Percentiles rank a stretch among this genome's conserved stretches.
These are phyloP conservation scores for Phytophthora citrophthora DNA, from an alignment of 352 stramenopile species.

Conservation along the genomic window DNA sequence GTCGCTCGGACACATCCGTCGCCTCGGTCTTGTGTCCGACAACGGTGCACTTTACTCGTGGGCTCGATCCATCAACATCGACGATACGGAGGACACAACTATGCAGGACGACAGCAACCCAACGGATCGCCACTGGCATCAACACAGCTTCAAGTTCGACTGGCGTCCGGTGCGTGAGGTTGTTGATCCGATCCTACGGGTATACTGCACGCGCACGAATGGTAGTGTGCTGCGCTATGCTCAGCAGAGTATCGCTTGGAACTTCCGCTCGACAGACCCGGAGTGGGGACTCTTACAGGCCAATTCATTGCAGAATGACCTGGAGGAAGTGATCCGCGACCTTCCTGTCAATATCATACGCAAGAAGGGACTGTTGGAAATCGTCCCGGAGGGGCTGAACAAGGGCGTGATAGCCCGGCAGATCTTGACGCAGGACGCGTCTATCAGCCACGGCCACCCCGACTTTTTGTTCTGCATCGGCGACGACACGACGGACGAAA, in stretches of 20 bases:
- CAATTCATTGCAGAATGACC: constrained; percentile 91
- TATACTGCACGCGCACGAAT: constrained; percentile 97
- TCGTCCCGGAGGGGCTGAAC: constrained; percentile 95
- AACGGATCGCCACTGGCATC: constrained; percentile 70
- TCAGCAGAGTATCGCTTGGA: constrained; percentile 96
- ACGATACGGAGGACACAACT: constrained; percentile 44
- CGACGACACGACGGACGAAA: constrained; percentile 97
- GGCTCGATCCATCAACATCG: constrained; percentile 61
- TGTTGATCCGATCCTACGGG: constrained; percentile 93
- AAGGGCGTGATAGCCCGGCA: constrained; percentile 97
- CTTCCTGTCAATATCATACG: constrained; percentile 79
- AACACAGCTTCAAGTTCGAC: constrained; percentile 86
- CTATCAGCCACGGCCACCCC: constrained; percentile 78
- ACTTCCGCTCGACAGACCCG: constrained; percentile 97
- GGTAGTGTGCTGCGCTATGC: constrained; percentile 94
- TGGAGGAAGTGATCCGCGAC: constrained; percentile 81
- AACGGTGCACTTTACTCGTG: constrained; percentile 96
- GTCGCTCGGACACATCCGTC: constrained; percentile 92
- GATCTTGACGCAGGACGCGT: constrained; percentile 90
- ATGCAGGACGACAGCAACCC: constrained; percentile 28
- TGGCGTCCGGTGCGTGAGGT: constrained; percentile 93
- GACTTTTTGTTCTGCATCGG: constrained; percentile 98
- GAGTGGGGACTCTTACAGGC: constrained; percentile 97
- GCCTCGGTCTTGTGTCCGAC: constrained; percentile 93
- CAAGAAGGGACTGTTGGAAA: constrained; percentile 95